Conservation (phyloP, 306 rosid genomes). For the Cyclanthera cordifolia region DNA sequence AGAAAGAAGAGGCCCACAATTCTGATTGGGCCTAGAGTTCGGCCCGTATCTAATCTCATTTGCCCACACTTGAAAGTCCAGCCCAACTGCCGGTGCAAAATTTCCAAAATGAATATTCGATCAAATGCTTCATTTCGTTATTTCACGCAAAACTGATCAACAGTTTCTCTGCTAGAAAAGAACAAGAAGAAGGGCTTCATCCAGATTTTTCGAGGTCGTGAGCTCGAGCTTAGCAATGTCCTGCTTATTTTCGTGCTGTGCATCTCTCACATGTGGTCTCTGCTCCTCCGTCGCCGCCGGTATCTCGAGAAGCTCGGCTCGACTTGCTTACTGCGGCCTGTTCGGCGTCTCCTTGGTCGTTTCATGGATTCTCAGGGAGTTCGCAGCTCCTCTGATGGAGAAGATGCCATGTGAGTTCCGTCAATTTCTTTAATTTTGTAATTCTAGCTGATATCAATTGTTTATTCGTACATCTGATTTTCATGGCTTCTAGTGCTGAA, state of each 20-base stretch:
- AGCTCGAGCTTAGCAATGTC: constrained; percentile 36
- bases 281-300: constrained; percentile 75
- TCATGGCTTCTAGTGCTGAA: background rate
- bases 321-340: constrained; percentile 80
- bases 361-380: constrained; percentile 86
- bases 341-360: constrained; percentile 64
- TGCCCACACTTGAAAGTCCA: background rate
- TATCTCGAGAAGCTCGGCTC: constrained; percentile 66
- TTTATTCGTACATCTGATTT: background rate
- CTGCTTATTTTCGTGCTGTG: constrained; percentile 51
- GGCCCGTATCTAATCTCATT: background rate
- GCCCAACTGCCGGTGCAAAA: background rate
- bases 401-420: constrained; percentile 61
- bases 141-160: background rate
- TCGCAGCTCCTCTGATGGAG: constrained; percentile 74
- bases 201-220: background rate
- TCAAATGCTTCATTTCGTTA: background rate
- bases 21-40: constrained; percentile 3
- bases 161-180: background rate
- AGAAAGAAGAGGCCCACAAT: background rate
- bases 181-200: background rate
- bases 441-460: background rate
- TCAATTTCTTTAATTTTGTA: background rate
- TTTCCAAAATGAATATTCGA: background rate
- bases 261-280: constrained; percentile 60